Conservation (phyloP, 2,329 filamentous ascomycete genomes). For the Botryotinia convoluta region DNA sequence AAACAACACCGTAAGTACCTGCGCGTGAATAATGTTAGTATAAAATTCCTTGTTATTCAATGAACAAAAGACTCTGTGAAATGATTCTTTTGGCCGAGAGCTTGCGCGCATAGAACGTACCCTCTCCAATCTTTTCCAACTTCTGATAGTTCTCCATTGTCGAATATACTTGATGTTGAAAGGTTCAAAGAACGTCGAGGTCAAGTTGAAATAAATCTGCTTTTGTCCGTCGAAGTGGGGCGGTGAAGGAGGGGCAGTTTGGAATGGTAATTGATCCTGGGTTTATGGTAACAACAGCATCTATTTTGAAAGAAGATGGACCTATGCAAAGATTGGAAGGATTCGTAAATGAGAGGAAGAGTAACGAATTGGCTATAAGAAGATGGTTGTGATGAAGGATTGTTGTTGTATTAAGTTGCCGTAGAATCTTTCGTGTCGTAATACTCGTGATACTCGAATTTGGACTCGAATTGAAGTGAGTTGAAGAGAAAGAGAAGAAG, state of each 20-base stretch:
- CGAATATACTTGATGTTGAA: slow-evolving; percentile 24
- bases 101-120: slow-evolving; percentile 49
- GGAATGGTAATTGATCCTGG: slow-evolving; percentile 22
- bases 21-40: slow-evolving; percentile 29
- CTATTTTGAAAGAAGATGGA: slow-evolving; percentile 21
- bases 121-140: slow-evolving; percentile 94
- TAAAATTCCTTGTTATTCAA: slow-evolving; percentile 7
- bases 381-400: neutral
- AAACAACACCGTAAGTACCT: slow-evolving; percentile 95
- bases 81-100: neutral
- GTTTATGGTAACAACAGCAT: slow-evolving; percentile 26
- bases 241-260: slow-evolving; percentile 26
- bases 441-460: neutral
- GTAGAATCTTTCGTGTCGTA: neutral
- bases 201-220: slow-evolving; percentile 30
- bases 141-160: slow-evolving; percentile 91
- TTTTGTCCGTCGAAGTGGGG: slow-evolving; percentile 26
- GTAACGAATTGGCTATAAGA: neutral
- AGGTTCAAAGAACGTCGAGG: slow-evolving; percentile 34
- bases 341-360: neutral
- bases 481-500: neutral
- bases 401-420: neutral
- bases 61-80: slow-evolving; percentile 8
- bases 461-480: neutral
- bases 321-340: slow-evolving; percentile 10